These are phyloP conservation scores for Phaffia rhodozyma DNA, from an alignment of 1,284 basidiomycete genomes.

Conservation along the genomic window DNA sequence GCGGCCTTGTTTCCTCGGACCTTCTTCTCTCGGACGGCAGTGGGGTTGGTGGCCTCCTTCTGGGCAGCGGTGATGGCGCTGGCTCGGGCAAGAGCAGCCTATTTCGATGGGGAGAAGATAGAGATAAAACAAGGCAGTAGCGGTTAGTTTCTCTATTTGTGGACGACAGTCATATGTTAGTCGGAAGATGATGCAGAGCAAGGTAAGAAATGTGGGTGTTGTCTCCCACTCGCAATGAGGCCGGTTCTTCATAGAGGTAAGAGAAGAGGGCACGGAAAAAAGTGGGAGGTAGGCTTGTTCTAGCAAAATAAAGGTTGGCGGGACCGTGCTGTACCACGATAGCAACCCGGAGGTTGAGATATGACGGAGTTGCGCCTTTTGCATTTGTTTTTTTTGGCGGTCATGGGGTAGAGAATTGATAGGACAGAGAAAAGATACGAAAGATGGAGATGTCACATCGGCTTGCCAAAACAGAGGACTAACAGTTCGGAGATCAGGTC, in stretches of 20 bases:
- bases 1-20: slow-evolving; percentile 57
- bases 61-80: slow-evolving; percentile 60
- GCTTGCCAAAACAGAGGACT: slow-evolving; percentile 36
- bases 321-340: neutral
- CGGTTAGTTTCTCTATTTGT: neutral
- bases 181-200: slow-evolving; percentile 39
- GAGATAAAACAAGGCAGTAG: slow-evolving; percentile 21
- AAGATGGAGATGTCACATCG: slow-evolving; percentile 20
- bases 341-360: slow-evolving; percentile 50
- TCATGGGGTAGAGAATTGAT: slow-evolving; percentile 17
- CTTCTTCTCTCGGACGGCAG: slow-evolving; percentile 52
- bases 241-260: slow-evolving; percentile 56
- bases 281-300: slow-evolving; percentile 33
- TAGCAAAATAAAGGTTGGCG: slow-evolving; percentile 43
- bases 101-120: slow-evolving; percentile 29
- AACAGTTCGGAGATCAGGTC: slow-evolving; percentile 68
- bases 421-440: slow-evolving; percentile 19
- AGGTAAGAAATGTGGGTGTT: slow-evolving; percentile 31
- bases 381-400: slow-evolving; percentile 40
- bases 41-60: slow-evolving; percentile 54
- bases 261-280: slow-evolving; percentile 45
- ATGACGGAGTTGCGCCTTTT: slow-evolving; percentile 48
- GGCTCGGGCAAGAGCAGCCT: slow-evolving; percentile 70
- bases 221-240: slow-evolving; percentile 42
- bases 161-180: slow-evolving; percentile 6